Evolutionary conservation across 805 yeast genomes (phyloP).

Genomic region (Metschnikowia cubensis): DNA sequence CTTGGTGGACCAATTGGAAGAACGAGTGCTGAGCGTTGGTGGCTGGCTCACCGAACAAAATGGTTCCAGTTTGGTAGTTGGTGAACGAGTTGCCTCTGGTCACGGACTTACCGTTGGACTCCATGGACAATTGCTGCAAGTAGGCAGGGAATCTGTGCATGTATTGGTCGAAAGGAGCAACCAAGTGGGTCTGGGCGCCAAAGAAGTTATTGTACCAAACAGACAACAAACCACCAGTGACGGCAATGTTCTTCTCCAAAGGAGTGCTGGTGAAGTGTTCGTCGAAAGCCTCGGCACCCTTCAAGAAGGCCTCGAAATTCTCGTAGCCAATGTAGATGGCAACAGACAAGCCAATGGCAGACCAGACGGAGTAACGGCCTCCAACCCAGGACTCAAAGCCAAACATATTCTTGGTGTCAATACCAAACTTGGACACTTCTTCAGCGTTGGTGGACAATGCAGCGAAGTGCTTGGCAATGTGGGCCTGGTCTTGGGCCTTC

Average conservation of each 20-base stretch:
- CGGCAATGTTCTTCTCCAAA: constrained; percentile 86
- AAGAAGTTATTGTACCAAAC: constrained; percentile 99
- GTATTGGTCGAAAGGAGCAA: constrained; percentile 98
- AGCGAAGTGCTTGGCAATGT: constrained; percentile 95
- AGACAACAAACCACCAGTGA: constrained; percentile 85
- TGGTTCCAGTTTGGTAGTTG: constrained; percentile 92
- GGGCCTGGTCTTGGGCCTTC: constrained; percentile 58
- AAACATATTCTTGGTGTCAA: constrained; percentile 96
- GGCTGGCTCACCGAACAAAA: constrained; percentile 97
- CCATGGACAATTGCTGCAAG: constrained; percentile 98
- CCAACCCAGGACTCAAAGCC: constrained; percentile 99
- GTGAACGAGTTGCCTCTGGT: constrained; percentile 89
- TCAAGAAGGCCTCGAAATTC: constrained; percentile 84
- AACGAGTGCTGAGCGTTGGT: constrained; percentile 99
- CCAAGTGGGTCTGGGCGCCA: constrained; percentile 97
- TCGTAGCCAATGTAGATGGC: constrained; percentile 94
- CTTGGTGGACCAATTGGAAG: constrained; percentile 99
- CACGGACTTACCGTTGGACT: constrained; percentile 97
- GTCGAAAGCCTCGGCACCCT: constrained; percentile 98
- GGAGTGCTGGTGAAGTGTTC: constrained; percentile 83
- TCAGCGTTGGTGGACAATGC: constrained; percentile 91
- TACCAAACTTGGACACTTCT: constrained; percentile 93
- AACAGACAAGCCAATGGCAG: constrained; percentile 94
- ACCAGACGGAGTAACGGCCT: constrained; percentile 99
- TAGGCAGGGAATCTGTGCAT: constrained; percentile 99